Evolutionary conservation across 768 basidiomycete species (phyloP).

Genomic region (Hericium erinaceus): DNA sequence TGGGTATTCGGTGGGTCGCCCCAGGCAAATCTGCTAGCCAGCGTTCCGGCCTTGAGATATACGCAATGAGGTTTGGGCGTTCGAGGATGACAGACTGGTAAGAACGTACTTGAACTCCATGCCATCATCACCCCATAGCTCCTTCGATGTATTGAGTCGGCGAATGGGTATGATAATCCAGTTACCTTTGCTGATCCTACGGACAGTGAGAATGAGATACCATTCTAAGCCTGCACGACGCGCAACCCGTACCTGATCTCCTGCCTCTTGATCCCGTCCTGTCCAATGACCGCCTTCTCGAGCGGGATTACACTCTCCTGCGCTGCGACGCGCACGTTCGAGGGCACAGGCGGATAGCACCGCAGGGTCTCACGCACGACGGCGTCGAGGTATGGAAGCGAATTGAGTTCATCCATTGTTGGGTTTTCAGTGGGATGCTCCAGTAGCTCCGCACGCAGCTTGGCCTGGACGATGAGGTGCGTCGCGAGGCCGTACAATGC

Average conservation of each 20-base stretch:
- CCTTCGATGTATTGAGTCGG: slow-evolving; percentile 7
- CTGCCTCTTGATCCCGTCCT: slow-evolving; percentile 7
- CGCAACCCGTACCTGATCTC: slow-evolving; percentile 8
- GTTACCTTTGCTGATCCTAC: slow-evolving; percentile 7
- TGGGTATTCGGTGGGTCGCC: slow-evolving; percentile 1
- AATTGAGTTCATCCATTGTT: slow-evolving; percentile 58
- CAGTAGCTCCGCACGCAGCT: slow-evolving; percentile 51
- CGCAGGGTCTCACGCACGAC: slow-evolving; percentile 10
- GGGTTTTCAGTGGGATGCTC: slow-evolving; percentile 45
- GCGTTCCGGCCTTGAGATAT: slow-evolving; percentile 12
- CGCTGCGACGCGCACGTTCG: slow-evolving; percentile 3
- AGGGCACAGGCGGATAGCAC: slow-evolving; percentile 10
- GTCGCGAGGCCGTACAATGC: slow-evolving; percentile 46
- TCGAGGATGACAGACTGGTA: background rate
- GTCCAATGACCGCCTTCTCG: slow-evolving; percentile 9
- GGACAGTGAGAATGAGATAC: background rate
- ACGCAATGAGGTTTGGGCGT: background rate
- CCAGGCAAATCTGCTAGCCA: slow-evolving; percentile 11
- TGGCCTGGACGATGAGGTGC: slow-evolving; percentile 38
- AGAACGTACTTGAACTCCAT: slow-evolving; percentile 17
- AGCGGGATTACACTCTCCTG: slow-evolving; percentile 13
- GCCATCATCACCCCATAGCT: slow-evolving; percentile 15
- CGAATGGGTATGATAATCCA: slow-evolving; percentile 8
- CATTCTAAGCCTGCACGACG: background rate
- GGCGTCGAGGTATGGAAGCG: slow-evolving; percentile 52